Percentiles rank a stretch among this genome's conserved stretches.
These are phyloP conservation scores for Cryptosporidium xiaoi DNA, from an alignment of 169 alveolate species.

Conservation along the genomic window DNA sequence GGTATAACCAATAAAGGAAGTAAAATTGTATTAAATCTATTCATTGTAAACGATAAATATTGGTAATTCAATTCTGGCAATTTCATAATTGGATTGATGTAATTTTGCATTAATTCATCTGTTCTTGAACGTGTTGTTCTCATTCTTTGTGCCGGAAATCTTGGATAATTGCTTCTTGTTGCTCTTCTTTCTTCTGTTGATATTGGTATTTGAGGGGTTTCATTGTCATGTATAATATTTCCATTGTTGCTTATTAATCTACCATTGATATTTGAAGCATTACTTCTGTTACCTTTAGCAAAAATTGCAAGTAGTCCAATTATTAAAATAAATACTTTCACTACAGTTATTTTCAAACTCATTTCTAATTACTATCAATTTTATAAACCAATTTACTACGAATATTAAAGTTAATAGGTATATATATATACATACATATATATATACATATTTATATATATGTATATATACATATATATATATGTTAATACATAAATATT, in stretches of 20 bases:
- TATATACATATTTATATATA: background rate
- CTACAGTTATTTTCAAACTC: constrained; percentile 5
- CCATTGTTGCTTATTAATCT: constrained; percentile 6
- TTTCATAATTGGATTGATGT: constrained; percentile 49
- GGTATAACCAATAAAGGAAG: constrained; percentile 4
- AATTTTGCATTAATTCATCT: constrained; percentile 41
- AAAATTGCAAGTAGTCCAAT: background rate
- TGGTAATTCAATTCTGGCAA: constrained; percentile 70
- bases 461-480: constrained; percentile 30
- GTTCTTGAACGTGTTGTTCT: constrained; percentile 31
- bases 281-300: too few species aligned
- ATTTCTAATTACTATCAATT: background rate
- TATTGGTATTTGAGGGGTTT: constrained; percentile 61
- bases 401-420: too few species aligned
- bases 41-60: constrained; percentile 55
- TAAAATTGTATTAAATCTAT: constrained; percentile 30
- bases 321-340: constrained; percentile 5
- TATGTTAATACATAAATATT: constrained; percentile 21
- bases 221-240: constrained; percentile 6
- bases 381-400: background rate
- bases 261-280: constrained; percentile 1
- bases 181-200: constrained; percentile 9
- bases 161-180: constrained; percentile 19
- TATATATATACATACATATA: background rate
- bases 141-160: constrained; percentile 67